Base-by-base conservation (phyloP, 2,329 filamentous ascomycete species). In the Bipolaris sorokiniana region DNA sequence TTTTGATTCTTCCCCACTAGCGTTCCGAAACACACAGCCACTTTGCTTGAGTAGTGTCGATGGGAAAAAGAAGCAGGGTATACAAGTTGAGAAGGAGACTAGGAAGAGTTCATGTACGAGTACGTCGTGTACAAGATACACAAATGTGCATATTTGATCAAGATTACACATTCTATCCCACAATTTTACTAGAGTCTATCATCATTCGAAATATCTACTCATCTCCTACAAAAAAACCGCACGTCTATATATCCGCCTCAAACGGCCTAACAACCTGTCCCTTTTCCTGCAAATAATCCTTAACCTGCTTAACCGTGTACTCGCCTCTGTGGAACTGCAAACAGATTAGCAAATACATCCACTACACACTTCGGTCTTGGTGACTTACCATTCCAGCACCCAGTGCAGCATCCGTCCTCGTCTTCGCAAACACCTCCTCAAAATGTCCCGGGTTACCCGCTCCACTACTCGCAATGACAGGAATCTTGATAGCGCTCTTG, bases 241-340 rank as follows among this genome's bases (percentile, higher is more conserved):
- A 41, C 7, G 2, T 20, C 31, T 40, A 70, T 52, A 73, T 64
- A 11, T 65, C 65, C 7, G 63, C 54, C 34, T 97, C 94, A 70
- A 90, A 92, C 56, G 87, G 85, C 61, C 95, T 84, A n/a, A 97
- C 89, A 55, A 91, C 76, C 56, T 97, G 81, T 0, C 91, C 91
- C 70, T 88, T 86, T 34, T 84, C 81, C 22, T 82, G 82, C 57
- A 99, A 77, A 71, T 90, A 85, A 57, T 96, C 89, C 79, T 99
- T 99, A 46, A 99, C 95, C 71, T 98, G 88, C 76, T 88, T 88
- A 15, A 99, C 94, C 0, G 93, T 97, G 77, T 94, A 99, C 80
- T 99, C 94, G 36, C 90, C 91, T 47, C 95, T 83, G 80, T 99
- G 95, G 78, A 99, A 99, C 84, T 87, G 48, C n/a, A 33, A 4